Evolutionary conservation across 495 filamentous ascomycete species (phyloP), one percentile per base, ranked within the genome.

Genomic region (Xylona heveae): DNA sequence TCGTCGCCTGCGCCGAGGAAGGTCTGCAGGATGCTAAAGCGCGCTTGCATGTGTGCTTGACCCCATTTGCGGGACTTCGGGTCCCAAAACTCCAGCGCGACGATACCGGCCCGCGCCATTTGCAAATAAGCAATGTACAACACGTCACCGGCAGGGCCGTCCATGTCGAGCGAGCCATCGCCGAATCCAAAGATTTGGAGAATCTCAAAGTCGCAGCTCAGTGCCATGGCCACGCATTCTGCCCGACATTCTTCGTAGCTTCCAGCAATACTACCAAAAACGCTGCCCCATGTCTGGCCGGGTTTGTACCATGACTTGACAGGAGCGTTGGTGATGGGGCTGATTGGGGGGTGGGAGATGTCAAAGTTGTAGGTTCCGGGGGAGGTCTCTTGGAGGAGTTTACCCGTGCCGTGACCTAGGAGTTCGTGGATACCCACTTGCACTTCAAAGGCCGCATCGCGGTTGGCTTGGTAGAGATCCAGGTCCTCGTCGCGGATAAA

Each of bases 391-490:
- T 92, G 83, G 3, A 97, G 63, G 1, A 94, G 64, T 51, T 97
- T 97, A 15, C 88, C 85, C 20, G 85, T 93, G 6, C 88, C 88
- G 42, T 97, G 88, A 36, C 85, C 88, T 5, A 93, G 78, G 19
- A 95, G 71, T 46, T 97, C 88, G 53, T 97, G 88, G 16, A 94
- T 70, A 8, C 82, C 85, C 12, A 94, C 84, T 51, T 93, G 82
- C 5, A 95, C 80, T 47, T 95, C 85, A 43, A 94, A 94, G 2
- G 88, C 74, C 1, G 68, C 61, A 44, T 93, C 81, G 5, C 77
- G 74, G 50, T 76, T 79, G 35, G 68, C 65, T 34, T 76, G 66
- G 45, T 73, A 95, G n/a, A 90, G 45, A 4, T 66, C 64, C 15
- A 83, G 58, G 41, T 93, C 84, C 3, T 55, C 52, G 10, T 73